Evolutionary conservation across 345 rosid genomes (phyloP), one percentile per base, ranked within the genome.

Genomic region (Populus deltoides): DNA sequence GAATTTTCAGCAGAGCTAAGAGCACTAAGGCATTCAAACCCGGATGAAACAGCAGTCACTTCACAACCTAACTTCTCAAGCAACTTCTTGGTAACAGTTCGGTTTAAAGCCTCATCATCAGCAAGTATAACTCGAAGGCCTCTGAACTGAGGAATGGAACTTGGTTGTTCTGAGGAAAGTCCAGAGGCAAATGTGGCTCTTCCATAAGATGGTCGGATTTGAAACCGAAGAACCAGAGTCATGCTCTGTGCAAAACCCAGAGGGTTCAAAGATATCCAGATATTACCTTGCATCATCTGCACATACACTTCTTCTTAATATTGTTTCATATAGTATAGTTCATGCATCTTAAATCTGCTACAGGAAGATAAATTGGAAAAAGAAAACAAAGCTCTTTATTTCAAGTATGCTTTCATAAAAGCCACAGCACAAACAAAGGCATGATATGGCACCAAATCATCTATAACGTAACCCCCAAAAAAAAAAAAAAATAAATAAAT

Each of bases 251-350:
- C 86, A 63, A 88, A 83, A 73, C 97, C 98, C 20, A 78, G 81
- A 20, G 94, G 84, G 75, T 84, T 89, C 1, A 87, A 85, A 66
- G 91, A 87, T 71, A 89, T 90, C 94, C 94, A 90, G 77, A 96
- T 90, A 69, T 91, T 88, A 63, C 98, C 99, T 85, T 93, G 97
- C 99, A 96, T 93, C 98, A 96, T 89, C 99, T 96, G 90, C 82
- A 66, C 1, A 78, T 51, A 51, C 9, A 66, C 22, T 29, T 51
- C 31, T 8, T 20, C 31, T 8, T 20, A 25, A 17, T 49, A 25
- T 49, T 39, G 71, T 25, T 25, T 68, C 72, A 78, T 38, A 27
- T 22, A 22, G 10, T n/a, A 57, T n/a, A 57, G 63, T n/a, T 24
- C 66, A 41, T 70, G 66, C 47, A 77, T 66, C 69, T 13, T 31